Percentiles rank a stretch among this genome's conserved stretches.
These are phyloP conservation scores for Blyttiomyces sp. DNA, from an alignment of 371 early-diverging fungal species.

Conservation along the genomic window DNA sequence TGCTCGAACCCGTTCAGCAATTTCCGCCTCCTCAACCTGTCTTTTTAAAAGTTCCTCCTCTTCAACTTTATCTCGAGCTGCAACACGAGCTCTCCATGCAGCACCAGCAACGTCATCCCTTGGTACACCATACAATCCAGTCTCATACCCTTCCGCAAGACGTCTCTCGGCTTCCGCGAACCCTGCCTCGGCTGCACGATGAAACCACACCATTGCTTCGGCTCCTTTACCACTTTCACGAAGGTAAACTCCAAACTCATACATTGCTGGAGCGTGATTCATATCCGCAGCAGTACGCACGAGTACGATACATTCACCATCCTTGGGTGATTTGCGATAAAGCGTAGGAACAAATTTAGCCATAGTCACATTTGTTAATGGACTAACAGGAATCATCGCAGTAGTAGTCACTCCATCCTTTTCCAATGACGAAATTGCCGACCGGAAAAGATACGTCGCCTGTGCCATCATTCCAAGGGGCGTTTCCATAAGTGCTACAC, in stretches of 20 bases:
- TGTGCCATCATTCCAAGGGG: constrained; percentile 24
- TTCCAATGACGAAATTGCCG: neutral
- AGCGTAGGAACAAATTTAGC: neutral
- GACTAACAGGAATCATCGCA: neutral
- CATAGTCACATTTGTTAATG: neutral
- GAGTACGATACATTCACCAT: constrained; percentile 9
- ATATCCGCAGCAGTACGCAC: constrained; percentile 8
- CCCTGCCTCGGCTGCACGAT: constrained; percentile 9
- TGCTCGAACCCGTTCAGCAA: neutral
- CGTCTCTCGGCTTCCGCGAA: neutral
- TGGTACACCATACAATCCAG: neutral
- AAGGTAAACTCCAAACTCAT: constrained; percentile 13
- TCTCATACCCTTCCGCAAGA: constrained; percentile 5
- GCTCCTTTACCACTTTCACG: constrained; percentile 4
- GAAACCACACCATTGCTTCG: constrained; percentile 15
- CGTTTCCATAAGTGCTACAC: constrained; percentile 6
- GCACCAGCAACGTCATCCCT: neutral
- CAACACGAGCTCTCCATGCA: neutral
- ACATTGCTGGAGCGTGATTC: constrained; percentile 9
- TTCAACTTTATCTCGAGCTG: neutral
- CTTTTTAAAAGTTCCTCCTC: neutral
- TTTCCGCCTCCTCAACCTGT: neutral
- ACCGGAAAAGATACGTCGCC: constrained; percentile 11
- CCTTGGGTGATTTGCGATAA: neutral
- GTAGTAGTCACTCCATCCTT: too few species aligned